Percentiles rank a stretch among this genome's conserved stretches.
These are phyloP conservation scores for Candida montana DNA, from an alignment of 805 yeast genomes.

Conservation along the genomic window DNA sequence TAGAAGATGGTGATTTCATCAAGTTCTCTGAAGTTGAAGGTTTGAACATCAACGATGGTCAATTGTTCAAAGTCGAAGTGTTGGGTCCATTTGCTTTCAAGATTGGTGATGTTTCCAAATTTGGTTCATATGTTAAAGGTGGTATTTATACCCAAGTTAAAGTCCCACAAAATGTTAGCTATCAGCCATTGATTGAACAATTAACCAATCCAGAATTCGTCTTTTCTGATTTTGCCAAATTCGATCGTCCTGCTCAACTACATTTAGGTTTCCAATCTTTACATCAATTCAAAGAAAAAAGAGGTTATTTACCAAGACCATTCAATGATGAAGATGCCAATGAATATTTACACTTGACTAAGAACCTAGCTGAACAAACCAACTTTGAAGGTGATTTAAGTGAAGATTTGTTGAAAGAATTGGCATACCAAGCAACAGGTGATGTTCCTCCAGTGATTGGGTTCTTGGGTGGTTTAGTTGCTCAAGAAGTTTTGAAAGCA, in stretches of 20 bases:
- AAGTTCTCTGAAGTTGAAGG: slow-evolving; percentile 86
- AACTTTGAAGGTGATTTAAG: slow-evolving; percentile 58
- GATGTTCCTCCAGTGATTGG: slow-evolving; percentile 89
- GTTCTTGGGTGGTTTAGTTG: slow-evolving; percentile 87
- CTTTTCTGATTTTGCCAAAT: slow-evolving; percentile 86
- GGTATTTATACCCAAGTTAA: slow-evolving; percentile 93
- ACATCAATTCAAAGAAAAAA: slow-evolving; percentile 58
- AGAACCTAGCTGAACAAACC: slow-evolving; percentile 52
- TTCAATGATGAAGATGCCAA: slow-evolving; percentile 68
- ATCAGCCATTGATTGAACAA: slow-evolving; percentile 60
- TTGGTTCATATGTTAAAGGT: slow-evolving; percentile 70
- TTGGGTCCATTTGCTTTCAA: slow-evolving; percentile 93
- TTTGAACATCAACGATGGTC: slow-evolving; percentile 68
- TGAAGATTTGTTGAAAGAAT: slow-evolving; percentile 59
- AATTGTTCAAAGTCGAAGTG: slow-evolving; percentile 70
- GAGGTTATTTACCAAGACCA: slow-evolving; percentile 71
- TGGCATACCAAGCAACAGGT: slow-evolving; percentile 84
- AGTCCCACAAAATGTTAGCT: slow-evolving; percentile 61
- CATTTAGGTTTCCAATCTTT: slow-evolving; percentile 92
- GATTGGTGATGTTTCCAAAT: slow-evolving; percentile 47
- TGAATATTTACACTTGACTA: slow-evolving; percentile 55
- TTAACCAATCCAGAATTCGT: slow-evolving; percentile 72
- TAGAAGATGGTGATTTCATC: slow-evolving; percentile 88
- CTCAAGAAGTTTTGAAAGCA: slow-evolving; percentile 94
- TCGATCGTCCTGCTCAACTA: slow-evolving; percentile 84